A percentile compares a stretch with the other conserved stretches of the same genome.
Conservation (phyloP, 129 eudicot genomes). For the Deinandra increscens region DNA sequence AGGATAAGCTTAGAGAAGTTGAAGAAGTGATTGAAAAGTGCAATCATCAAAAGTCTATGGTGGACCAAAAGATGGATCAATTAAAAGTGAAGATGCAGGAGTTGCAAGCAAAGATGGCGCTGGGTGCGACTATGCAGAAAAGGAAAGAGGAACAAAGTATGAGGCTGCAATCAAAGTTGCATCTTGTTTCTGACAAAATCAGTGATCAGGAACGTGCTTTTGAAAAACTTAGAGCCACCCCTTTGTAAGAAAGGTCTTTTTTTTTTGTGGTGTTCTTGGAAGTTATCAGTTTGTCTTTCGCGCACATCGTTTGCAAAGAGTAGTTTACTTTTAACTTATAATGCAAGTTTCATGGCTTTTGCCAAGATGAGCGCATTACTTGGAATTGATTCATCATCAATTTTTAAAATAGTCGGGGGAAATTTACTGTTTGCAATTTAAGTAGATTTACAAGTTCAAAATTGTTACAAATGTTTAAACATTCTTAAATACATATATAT, state of each 20-base stretch:
- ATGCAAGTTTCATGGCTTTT: no score
- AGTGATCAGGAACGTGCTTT: constrained; percentile 8
- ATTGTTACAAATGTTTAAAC: no score
- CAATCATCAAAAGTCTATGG: constrained; percentile 10
- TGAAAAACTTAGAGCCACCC: constrained; percentile 20
- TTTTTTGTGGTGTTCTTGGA: neutral
- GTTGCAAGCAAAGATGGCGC: constrained; percentile 15
- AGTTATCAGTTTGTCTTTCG: neutral
- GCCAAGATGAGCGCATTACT: no score
- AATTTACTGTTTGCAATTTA: no score
- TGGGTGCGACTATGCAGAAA: neutral
- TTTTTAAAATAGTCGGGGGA: no score
- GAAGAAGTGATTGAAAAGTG: constrained; percentile 11
- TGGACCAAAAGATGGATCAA: constrained; percentile 1
- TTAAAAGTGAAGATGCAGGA: constrained; percentile 9
- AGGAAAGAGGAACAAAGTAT: neutral
- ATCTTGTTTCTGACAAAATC: neutral
- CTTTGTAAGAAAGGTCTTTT: constrained; percentile 5
- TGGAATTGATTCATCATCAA: no score
- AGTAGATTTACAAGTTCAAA: no score
- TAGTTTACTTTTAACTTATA: no score
- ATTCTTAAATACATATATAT: no score
- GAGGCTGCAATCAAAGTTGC: constrained; percentile 2
- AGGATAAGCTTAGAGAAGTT: neutral
- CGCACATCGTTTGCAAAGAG: no score